phyloP scores from a whole-genome alignment of 78 protist genomes.

The Emiliania huxleyi region DNA sequence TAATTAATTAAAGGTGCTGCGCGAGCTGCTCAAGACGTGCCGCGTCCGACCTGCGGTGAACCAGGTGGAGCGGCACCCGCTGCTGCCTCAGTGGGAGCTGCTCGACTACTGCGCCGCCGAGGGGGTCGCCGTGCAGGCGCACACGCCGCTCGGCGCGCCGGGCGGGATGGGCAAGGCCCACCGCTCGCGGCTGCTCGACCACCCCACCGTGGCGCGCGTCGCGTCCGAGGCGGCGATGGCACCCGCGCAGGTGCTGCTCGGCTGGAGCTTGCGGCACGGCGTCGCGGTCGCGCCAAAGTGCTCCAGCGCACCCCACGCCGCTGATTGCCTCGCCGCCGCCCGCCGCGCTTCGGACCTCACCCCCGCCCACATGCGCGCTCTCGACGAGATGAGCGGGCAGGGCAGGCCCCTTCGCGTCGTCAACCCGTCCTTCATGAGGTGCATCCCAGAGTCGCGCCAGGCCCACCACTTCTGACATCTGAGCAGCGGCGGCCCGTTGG shows the following conservation, averaged over 20 bases:
- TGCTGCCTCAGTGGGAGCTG: not conserved
- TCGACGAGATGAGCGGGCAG: not conserved
- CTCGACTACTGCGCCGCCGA: not conserved
- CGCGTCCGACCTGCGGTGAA: not conserved
- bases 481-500: too few species aligned
- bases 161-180: not conserved
- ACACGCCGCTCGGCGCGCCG: not conserved
- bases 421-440: not conserved
- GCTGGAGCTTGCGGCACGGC: not conserved
- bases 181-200: not conserved
- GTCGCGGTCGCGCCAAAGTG: not conserved
- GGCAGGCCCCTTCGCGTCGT: not conserved
- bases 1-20: not conserved
- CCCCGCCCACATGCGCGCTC: not conserved
- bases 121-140: not conserved
- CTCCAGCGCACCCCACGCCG: not conserved
- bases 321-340: not conserved
- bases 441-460: too few species aligned
- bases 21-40: not conserved
- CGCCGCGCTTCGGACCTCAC: not conserved
- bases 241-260: not conserved
- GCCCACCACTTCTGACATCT: too few species aligned
- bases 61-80: constrained; percentile 22
- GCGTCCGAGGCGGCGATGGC: not conserved
- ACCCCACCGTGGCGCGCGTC: not conserved